phyloP scores from a whole-genome alignment of 2,329 filamentous ascomycete species.

The Metarhizium sp. region DNA sequence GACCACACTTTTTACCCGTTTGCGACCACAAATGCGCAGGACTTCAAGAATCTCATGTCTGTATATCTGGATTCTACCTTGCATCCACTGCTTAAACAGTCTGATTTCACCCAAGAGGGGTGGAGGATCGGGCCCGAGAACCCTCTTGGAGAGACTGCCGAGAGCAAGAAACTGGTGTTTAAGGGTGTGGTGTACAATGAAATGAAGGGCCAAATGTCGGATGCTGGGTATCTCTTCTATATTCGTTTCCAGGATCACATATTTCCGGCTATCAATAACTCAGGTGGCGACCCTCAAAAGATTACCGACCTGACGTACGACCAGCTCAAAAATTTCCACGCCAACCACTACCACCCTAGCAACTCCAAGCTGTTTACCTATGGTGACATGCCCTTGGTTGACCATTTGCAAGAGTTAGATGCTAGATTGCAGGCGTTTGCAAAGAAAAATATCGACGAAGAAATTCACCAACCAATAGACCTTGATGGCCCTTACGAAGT shows the following conservation, averaged over 20 bases:
- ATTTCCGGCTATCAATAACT: conserved; percentile 91
- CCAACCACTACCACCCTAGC: conserved; percentile 91
- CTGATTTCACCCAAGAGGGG: conserved; percentile 92
- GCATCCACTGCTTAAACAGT: conserved; percentile 77
- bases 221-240: conserved; percentile 92
- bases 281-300: conserved; percentile 88
- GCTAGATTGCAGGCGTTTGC: conserved; percentile 65
- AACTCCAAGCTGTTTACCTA: conserved; percentile 96
- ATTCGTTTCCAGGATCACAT: conserved; percentile 92
- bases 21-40: conserved; percentile 89
- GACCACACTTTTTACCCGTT: conserved; percentile 98
- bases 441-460: conserved; percentile 56
- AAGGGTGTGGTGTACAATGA: conserved; percentile 99
- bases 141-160: conserved; percentile 47
- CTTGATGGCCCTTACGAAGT: conserved; percentile 62
- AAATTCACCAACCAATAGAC: conserved; percentile 68
- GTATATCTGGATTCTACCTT: conserved; percentile 95
- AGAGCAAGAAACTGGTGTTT: conserved; percentile 70
- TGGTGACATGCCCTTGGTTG: conserved; percentile 76
- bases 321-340: conserved; percentile 80
- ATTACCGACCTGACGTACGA: conserved; percentile 93
- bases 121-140: conserved; percentile 96
- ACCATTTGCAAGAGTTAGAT: conserved; percentile 73
- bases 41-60: conserved; percentile 91
- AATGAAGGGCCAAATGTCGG: conserved; percentile 99